Evolutionary conservation across 805 yeast genomes (phyloP), one percentile per base, ranked within the genome.

Genomic region (Zygoascus biomembranicola): DNA sequence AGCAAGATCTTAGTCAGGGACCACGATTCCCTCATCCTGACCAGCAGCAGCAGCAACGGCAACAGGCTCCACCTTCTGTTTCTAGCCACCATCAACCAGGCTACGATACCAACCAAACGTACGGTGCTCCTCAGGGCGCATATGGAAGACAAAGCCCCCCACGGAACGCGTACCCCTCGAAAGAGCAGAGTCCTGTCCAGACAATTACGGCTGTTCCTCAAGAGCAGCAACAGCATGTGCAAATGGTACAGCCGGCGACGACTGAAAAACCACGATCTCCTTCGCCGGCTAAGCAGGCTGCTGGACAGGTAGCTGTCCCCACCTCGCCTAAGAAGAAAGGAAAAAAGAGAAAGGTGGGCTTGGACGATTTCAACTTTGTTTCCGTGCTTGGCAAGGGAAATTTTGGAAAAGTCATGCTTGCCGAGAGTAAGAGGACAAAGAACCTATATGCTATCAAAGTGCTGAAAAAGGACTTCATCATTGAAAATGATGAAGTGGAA

Each of bases 321-420:
- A 23, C 9, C 18, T 46, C 49, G 3, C 49, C 49, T 19, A 31
- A 26, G 6, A 14, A 28, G n/a, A 48, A 37, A 44, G 56, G 56
- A 31, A 23, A 20, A 5, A 43, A 41, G 45, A 60, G 61, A 20
- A 69, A 73, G 64, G 67, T 90, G 53, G 97, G 99, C 0, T 77
- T 94, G 54, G 98, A 94, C 68, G 98, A 94, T 70, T 94, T 94
- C 77, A 85, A 88, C 61, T 86, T 94, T 65, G 72, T 94, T 61
- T 95, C 97, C 9, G 99, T 94, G 9, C 77, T 94, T 55, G 99
- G 99, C 63, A 94, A 90, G 68, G 99, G 99, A 72, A 94, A 94
- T 69, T 94, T 94, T 68, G 99, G 99, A 71, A 94, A 94, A 67
- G 99, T 94, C 53, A 88, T 94, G 90, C 78, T 94, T 61, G 98